Base-by-base conservation (phyloP, 176 grass and related monocot genomes). In the Cenchrus purpureus region DNA sequence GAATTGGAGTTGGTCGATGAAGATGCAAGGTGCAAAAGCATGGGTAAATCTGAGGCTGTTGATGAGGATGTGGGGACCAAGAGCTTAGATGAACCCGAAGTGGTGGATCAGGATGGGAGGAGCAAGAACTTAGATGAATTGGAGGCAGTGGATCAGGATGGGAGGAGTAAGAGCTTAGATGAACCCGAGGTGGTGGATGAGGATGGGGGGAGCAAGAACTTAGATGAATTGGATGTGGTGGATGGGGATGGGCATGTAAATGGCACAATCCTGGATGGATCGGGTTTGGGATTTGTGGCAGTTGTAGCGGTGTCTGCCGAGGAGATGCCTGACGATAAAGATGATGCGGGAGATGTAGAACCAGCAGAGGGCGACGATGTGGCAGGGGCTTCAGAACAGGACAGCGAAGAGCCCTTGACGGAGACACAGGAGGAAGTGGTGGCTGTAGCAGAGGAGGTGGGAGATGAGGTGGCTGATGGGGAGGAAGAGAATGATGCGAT, bases 401-500 rank as follows among this genome's bases (percentile, higher is more conserved):
- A 79, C 12, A 80, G 58, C 67, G 64, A 84, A 81, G 77, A 85
- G 53, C 56, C 83, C 72, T 77, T 7, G 12, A 34, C 10, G 25
- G 87, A 83, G 56, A 54, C 52, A 19, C 74, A 67, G 16, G 85
- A 83, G 43, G 80, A 74, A 34, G 81, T 83, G 59, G n/a, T 79
- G 37, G n/a, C 22, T 9, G 60, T 80, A 62, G 37, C 74, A 2
- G 80, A 87, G 74, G 84, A 90, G 12, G 80, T 37, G 59, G 59
- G 59, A 62, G 59, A 62, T 28, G 59, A 62, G 57, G 86, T 68
- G 12, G 44, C 31, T 16, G 84, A 86, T 9, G 81, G 2, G 12
- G 84, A 65, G 20, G 85, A 82, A 79, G 90, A 85, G 67, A 89
- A 82, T 6, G 86, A 79, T 60, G 80, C 66, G 68, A 60, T 84